Evolutionary conservation across 768 basidiomycete genomes (phyloP), one percentile per base, ranked within the genome.

Genomic region (Tylopilus intermedius): DNA sequence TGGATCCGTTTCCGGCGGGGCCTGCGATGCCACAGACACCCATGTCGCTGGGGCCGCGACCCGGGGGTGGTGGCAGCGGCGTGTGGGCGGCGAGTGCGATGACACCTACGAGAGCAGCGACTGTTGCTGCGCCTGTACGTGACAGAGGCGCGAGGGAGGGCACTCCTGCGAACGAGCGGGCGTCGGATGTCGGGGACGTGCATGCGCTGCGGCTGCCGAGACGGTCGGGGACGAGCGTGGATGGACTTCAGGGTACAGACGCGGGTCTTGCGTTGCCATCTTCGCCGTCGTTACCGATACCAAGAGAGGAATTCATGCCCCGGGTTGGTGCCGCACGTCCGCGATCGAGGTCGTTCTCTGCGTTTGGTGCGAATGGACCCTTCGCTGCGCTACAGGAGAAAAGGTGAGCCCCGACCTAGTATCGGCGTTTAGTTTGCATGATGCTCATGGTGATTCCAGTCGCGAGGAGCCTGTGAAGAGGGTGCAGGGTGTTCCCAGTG

Each of bases 311-410:
- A 44, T 88, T 90, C 61, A 74, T 80, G 51, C 86, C 88, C 0
- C 76, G 76, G 50, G 73, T 72, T 8, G 72, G 75, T 7, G 73
- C 73, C 3, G 59, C 72, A 8, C 71, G 89, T 6, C 79, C 78
- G 13, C 69, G 79, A 5, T 90, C 89, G 5, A 67, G 88, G 46
- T 89, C 86, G 21, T 91, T 91, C 62, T 90, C 88, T 8, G 84
- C 80, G 3, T 84, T 89, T 67, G 78, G 81, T 47, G 71, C 75
- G 4, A 59, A 66, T 5, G 49, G 49, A 1, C 43, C 48, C 45
- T n/a, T 11, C 5, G 33, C 47, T 8, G 1, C 8, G 24, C 45
- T 43, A 11, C 55, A 27, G 15, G 52, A 57, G 21, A 56, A 14
- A 42, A 64, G 63, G 69, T 69, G 8, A 26, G 63, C 54, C 8